Percentiles rank a stretch among this genome's conserved stretches.
phyloP scores from a whole-genome alignment of 495 filamentous ascomycete genomes.

The Aspergillus sclerotiicarbonarius region DNA sequence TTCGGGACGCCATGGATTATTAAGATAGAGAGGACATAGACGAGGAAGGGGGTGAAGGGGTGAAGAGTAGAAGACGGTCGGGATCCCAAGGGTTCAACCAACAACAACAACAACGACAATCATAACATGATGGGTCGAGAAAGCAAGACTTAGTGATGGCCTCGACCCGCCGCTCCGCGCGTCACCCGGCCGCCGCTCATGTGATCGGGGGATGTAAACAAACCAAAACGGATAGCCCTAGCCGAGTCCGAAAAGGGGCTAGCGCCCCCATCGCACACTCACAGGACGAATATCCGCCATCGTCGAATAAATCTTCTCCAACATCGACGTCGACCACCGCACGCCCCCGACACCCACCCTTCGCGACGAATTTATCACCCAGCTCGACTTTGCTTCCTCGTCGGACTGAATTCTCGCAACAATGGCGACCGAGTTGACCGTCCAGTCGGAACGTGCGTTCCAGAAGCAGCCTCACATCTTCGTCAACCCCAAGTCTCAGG shows the following conservation, averaged over 20 bases:
- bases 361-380: constrained; percentile 34
- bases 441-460: constrained; percentile 97
- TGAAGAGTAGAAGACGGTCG: neutral
- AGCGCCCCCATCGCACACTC: constrained; percentile 40
- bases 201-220: constrained; percentile 44
- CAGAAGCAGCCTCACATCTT: constrained; percentile 99
- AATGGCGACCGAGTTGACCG: constrained; percentile 98
- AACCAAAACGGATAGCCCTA: constrained; percentile 43
- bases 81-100: neutral
- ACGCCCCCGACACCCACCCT: constrained; percentile 29
- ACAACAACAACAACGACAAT: constrained; percentile 3
- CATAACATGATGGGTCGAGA: neutral
- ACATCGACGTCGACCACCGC: constrained; percentile 43
- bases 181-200: constrained; percentile 29
- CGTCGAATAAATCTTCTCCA: constrained; percentile 42
- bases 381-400: constrained; percentile 42
- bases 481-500: constrained; percentile 84
- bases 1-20: constrained; percentile 37
- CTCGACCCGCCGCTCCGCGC: constrained; percentile 17
- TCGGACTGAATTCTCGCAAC: constrained; percentile 60
- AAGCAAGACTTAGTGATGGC: neutral
- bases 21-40: constrained; percentile 15
- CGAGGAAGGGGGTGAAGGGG: neutral
- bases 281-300: constrained; percentile 38
- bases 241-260: constrained; percentile 37